These are phyloP conservation scores for Aquilaria malaccensis DNA, from an alignment of 345 rosid genomes.

Conservation along the genomic window DNA sequence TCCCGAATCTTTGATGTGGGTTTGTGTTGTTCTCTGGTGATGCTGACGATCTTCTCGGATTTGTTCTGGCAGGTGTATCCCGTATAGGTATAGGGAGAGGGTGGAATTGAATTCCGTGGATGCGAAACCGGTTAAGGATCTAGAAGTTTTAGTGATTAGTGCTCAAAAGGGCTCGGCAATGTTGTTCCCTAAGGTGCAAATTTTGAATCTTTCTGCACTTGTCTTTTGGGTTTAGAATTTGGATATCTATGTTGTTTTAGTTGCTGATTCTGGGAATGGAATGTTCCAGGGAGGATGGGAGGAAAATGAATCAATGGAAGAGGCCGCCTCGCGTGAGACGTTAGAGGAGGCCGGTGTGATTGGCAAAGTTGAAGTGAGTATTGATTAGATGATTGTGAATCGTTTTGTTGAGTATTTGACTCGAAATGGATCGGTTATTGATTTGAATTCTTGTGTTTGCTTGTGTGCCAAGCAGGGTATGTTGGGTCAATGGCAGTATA, in stretches of 20 bases:
- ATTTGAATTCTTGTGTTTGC: background rate
- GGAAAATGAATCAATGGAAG: conserved; percentile 45
- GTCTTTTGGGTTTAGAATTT: background rate
- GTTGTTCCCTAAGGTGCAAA: conserved; percentile 47
- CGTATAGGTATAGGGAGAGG: conserved; percentile 40
- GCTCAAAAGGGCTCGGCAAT: conserved; percentile 50
- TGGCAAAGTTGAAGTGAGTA: conserved; percentile 34
- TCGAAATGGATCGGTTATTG: background rate
- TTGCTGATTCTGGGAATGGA: background rate
- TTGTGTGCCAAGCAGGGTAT: conserved; percentile 13
- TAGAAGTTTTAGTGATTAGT: conserved; percentile 51
- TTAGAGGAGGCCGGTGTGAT: conserved; percentile 56
- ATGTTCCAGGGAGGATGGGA: conserved; percentile 55
- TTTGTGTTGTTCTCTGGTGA: too few species aligned
- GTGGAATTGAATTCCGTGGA: conserved; percentile 5
- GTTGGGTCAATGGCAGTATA: conserved; percentile 47
- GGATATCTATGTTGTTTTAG: background rate
- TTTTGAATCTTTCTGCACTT: too few species aligned
- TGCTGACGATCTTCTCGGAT: background rate
- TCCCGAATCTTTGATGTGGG: background rate
- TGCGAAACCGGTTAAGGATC: conserved; percentile 22
- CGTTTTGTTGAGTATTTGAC: background rate
- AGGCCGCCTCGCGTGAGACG: conserved; percentile 47
- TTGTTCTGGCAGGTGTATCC: conserved; percentile 41
- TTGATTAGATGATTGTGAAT: background rate